Evolutionary conservation across 306 rosid genomes (phyloP).

Genomic region (Astragalus glycyphyllos): DNA sequence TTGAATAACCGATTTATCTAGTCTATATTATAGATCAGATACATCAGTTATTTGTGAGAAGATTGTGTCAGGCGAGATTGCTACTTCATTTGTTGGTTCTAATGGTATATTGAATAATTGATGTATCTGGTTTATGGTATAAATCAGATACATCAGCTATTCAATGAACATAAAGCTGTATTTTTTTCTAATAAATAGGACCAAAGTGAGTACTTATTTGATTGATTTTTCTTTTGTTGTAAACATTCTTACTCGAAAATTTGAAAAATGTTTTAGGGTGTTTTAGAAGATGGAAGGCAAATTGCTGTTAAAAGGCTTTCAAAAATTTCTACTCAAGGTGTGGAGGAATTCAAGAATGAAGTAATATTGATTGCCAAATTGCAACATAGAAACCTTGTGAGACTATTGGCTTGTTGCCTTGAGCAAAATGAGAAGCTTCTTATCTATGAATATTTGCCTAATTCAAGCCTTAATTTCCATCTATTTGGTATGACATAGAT

Average conservation of each 20-base stretch:
- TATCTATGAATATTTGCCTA: conserved; percentile 71
- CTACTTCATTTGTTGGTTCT: no score
- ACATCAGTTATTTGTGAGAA: no score
- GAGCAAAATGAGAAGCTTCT: conserved; percentile 71
- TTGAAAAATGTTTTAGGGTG: conserved; percentile 39
- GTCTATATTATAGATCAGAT: no score
- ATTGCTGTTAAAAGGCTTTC: conserved; percentile 57
- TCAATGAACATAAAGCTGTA: no score
- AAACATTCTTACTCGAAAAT: conserved; percentile 13
- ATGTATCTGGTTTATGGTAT: no score
- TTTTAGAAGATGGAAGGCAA: conserved; percentile 45
- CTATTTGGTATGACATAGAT: conserved; percentile 53
- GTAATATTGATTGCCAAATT: conserved; percentile 64
- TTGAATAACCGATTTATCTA: no score
- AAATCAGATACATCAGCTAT: no score
- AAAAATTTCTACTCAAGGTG: conserved; percentile 49
- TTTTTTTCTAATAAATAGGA: no score
- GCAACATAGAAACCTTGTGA: conserved; percentile 74
- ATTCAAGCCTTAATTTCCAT: conserved; percentile 66
- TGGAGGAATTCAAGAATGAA: conserved; percentile 52
- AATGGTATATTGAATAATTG: no score
- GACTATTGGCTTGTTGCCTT: conserved; percentile 66
- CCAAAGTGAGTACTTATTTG: not conserved
- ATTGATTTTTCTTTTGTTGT: conserved; percentile 2
- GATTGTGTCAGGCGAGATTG: no score